A percentile compares a stretch with the other conserved stretches of the same genome.
phyloP scores from a whole-genome alignment of 108 stramenopile species.

The Discostella stelligeroides region DNA sequence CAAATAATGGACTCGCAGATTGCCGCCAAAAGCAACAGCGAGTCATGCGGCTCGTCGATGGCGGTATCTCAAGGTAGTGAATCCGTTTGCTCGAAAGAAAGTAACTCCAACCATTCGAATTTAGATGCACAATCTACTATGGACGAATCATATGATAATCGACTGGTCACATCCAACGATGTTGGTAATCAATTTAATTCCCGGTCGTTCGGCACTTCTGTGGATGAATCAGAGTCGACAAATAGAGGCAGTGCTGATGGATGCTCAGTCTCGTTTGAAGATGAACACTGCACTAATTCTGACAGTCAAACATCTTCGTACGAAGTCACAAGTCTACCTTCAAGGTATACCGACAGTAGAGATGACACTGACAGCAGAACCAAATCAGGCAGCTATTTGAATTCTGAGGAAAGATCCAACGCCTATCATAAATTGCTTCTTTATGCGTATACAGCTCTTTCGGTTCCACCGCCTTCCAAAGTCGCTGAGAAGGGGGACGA shows the following conservation, averaged over 20 bases:
- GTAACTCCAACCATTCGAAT: not conserved
- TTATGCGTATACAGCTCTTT: conserved; percentile 44
- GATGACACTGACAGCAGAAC: not conserved
- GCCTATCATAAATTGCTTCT: conserved; percentile 41
- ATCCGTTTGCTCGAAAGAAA: not conserved
- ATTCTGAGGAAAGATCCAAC: conserved; percentile 21
- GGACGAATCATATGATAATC: not conserved
- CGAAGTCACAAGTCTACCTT: not conserved
- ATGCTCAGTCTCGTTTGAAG: not conserved
- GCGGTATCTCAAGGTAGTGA: no score
- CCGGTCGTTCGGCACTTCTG: not conserved
- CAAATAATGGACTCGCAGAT: not conserved
- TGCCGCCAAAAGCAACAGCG: not conserved
- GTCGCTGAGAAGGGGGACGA: conserved; percentile 37
- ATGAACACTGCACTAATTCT: conserved; percentile 7
- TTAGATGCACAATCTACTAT: no score
- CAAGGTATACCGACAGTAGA: not conserved
- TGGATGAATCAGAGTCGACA: conserved; percentile 11
- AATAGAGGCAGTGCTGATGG: not conserved
- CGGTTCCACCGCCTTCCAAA: conserved; percentile 28
- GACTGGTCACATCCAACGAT: not conserved
- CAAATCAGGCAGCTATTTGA: not conserved
- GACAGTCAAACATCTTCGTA: conserved; percentile 11
- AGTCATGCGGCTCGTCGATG: no score
- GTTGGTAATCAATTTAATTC: not conserved